phyloP scores from a whole-genome alignment of 2,329 filamentous ascomycete species.

The Nannizzia gypsea region DNA sequence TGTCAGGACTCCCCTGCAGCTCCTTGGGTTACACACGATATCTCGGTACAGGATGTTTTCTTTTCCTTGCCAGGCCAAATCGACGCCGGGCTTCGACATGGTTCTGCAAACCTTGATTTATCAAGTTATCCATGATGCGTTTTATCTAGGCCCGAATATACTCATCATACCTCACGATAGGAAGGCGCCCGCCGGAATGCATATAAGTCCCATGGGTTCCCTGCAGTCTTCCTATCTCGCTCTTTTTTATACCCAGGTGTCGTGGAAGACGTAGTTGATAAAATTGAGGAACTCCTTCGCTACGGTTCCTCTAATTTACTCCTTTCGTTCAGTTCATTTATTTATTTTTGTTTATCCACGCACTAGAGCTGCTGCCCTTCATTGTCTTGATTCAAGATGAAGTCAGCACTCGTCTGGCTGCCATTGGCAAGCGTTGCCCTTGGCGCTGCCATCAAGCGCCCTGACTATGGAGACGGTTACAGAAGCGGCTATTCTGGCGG shows the following conservation, averaged over 20 bases:
- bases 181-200: background rate
- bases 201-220: background rate
- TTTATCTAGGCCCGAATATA: background rate
- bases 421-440: slow-evolving; percentile 16
- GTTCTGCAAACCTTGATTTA: background rate
- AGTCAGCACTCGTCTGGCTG: slow-evolving; percentile 17
- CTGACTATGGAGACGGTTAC: background rate
- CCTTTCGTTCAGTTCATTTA: slow-evolving; percentile 6
- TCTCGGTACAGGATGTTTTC: background rate
- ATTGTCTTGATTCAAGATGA: slow-evolving; percentile 15
- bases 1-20: background rate
- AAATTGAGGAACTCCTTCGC: slow-evolving; percentile 33
- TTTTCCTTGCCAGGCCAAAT: background rate
- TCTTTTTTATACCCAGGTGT: background rate
- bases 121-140: background rate
- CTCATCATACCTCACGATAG: background rate
- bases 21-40: background rate
- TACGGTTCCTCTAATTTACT: slow-evolving; percentile 33
- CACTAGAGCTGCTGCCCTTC: background rate
- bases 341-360: slow-evolving; percentile 1
- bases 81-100: background rate
- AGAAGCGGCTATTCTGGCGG: background rate
- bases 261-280: background rate
- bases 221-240: background rate
- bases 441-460: slow-evolving; percentile 14